Conservation (phyloP, 2,329 filamentous ascomycete species). For the Dothiorella sarmentorum region DNA sequence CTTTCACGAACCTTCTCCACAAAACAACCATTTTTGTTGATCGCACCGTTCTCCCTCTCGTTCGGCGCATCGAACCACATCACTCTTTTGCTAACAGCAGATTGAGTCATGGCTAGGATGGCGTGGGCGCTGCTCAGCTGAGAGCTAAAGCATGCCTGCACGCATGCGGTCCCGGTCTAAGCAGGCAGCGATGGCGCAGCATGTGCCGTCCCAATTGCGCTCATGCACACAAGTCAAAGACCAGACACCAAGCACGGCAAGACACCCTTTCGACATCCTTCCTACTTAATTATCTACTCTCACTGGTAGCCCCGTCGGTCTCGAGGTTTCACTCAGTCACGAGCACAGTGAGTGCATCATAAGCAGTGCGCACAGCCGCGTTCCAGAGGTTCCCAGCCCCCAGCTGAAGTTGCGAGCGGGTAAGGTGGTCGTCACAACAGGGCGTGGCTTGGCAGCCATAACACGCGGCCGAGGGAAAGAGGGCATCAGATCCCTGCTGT, state of each 20-base stretch:
- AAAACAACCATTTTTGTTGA: neutral
- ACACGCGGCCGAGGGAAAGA: neutral
- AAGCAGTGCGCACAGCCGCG: neutral
- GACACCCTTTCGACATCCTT: neutral
- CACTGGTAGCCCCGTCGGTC: too few species aligned
- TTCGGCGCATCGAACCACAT: neutral
- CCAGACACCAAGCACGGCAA: neutral
- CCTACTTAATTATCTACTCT: too few species aligned
- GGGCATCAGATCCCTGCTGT: neutral
- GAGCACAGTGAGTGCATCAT: neutral
- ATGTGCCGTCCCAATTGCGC: neutral
- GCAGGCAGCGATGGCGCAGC: conserved; percentile 7
- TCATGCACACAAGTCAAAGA: neutral
- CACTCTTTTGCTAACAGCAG: neutral
- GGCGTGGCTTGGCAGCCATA: neutral
- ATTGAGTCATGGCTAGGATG: neutral
- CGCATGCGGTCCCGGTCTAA: neutral
- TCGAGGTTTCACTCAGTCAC: neutral
- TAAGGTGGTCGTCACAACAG: neutral
- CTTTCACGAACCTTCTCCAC: neutral
- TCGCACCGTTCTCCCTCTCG: neutral
- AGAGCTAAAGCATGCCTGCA: neutral
- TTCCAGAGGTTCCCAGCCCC: neutral
- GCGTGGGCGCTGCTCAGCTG: conserved; percentile 2
- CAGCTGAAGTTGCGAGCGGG: neutral